Base-by-base conservation (phyloP, 2,329 filamentous ascomycete genomes). In the Beauveria pseudobassiana region DNA sequence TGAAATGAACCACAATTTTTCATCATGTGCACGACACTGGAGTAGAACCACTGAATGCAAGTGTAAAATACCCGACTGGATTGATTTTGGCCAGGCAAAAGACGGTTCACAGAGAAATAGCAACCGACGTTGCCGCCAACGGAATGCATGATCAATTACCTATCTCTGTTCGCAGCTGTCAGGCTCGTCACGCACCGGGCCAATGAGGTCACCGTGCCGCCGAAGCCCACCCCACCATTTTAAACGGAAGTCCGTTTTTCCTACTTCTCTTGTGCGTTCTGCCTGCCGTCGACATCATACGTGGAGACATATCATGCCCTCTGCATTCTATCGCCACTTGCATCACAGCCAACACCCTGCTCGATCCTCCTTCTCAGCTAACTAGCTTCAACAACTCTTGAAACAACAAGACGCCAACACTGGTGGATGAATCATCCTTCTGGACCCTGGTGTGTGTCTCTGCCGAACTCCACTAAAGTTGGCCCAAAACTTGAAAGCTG, bases 281-380 rank as follows among this genome's bases (percentile, higher is more conserved):
- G 18, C 52, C 8, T 38, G 1, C 26, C 26, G 14, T 34, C 28
- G 28, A 49, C 42, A 46, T 56, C 54, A 46, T 46, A 45, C 42
- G 42, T 34, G 54, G 43, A 42, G 45, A 49, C 18, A n/a, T 45
- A 38, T 38, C 34, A 38, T 38, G 34, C 34, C 5, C 16, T 10
- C 49, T 52, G 28, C 18, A 52, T 34, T 5, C 34, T 14, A 52
- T 60, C 26, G 40, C 57, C 57, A 60, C 57, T 53, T 60, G 49
- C 57, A 60, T 60, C 49, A 60, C 34, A 45, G 38, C 57, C 57
- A 53, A 53, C 57, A 60, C n/a, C 16, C 42, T n/a, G 34, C 34
- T 38, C 12, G 5, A 12, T 38, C 12, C 34, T 38, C 34, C 5
- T 26, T 26, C 26, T 26, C 26, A 24, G 3, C 22, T 12, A 38